Evolutionary conservation across 805 yeast species (phyloP).

Genomic region (Diddensiella transvaalensis): DNA sequence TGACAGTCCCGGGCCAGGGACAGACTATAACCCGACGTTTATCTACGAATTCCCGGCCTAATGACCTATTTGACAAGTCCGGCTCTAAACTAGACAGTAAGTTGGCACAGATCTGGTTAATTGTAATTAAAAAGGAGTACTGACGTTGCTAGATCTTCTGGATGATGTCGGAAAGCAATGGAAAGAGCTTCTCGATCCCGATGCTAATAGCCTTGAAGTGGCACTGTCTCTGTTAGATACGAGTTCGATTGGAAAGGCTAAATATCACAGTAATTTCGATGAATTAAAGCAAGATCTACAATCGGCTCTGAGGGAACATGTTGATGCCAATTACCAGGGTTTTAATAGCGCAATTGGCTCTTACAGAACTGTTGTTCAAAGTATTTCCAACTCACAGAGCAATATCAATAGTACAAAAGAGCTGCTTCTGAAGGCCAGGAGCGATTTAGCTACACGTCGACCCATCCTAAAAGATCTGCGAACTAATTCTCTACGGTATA

Average conservation of each 20-base stretch:
- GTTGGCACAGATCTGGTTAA: background rate
- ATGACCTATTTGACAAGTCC: background rate
- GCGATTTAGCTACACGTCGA: conserved; percentile 50
- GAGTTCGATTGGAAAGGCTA: conserved; percentile 88
- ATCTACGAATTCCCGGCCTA: conserved; percentile 15
- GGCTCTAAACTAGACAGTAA: background rate
- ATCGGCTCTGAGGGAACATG: conserved; percentile 59
- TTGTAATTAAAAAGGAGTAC: background rate
- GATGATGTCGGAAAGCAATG: conserved; percentile 41
- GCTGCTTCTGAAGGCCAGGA: conserved; percentile 46
- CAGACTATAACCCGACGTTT: conserved; percentile 18
- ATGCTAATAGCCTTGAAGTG: conserved; percentile 77
- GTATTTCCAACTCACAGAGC: conserved; percentile 63
- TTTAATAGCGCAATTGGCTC: conserved; percentile 85
- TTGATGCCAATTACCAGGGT: conserved; percentile 69
- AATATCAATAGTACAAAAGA: conserved; percentile 48
- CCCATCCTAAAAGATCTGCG: conserved; percentile 62
- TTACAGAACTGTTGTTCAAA: conserved; percentile 64
- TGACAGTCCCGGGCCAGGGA: conserved; percentile 1
- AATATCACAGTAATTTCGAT: conserved; percentile 62
- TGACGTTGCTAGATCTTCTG: conserved; percentile 17
- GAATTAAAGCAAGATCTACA: conserved; percentile 56
- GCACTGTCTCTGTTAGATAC: conserved; percentile 82
- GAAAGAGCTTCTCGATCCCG: conserved; percentile 47
- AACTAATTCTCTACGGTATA: conserved; percentile 55